phyloP scores from a whole-genome alignment of 2,329 filamentous ascomycete genomes.

The Trichophyton equinum region DNA sequence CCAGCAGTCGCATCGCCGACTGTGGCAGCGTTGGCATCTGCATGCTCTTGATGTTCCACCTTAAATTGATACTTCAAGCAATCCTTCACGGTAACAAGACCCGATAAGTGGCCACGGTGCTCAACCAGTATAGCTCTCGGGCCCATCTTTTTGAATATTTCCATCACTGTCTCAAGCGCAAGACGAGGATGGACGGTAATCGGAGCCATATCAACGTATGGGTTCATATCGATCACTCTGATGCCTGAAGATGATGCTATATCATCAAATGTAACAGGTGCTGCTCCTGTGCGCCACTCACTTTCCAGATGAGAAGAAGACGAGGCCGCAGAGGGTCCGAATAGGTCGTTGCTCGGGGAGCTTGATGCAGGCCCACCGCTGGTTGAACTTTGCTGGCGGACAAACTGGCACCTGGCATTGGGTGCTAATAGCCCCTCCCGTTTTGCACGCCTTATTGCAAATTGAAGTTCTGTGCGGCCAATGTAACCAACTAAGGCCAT shows the following conservation, averaged over 20 bases:
- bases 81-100: conserved; percentile 90
- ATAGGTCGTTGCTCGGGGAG: neutral
- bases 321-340: conserved; percentile 7
- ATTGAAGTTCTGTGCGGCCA: conserved; percentile 78
- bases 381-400: conserved; percentile 20
- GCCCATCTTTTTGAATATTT: conserved; percentile 95
- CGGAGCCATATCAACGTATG: conserved; percentile 80
- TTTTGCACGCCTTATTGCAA: conserved; percentile 71
- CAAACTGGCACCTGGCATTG: conserved; percentile 62
- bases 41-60: conserved; percentile 71
- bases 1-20: conserved; percentile 15
- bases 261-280: conserved; percentile 47
- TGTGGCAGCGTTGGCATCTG: conserved; percentile 23
- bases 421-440: conserved; percentile 54
- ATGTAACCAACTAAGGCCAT: conserved; percentile 81
- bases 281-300: neutral
- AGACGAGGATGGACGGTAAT: conserved; percentile 83
- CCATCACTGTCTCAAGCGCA: conserved; percentile 93
- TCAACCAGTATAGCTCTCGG: conserved; percentile 88
- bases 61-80: conserved; percentile 97
- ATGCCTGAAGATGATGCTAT: conserved; percentile 45
- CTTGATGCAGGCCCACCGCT: neutral
- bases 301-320: conserved; percentile 3
- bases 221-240: conserved; percentile 61
- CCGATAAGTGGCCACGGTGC: conserved; percentile 68